These are phyloP conservation scores for Parasarocladium wereldwijsianum DNA, from an alignment of 2,329 filamentous ascomycete species.

Conservation along the genomic window DNA sequence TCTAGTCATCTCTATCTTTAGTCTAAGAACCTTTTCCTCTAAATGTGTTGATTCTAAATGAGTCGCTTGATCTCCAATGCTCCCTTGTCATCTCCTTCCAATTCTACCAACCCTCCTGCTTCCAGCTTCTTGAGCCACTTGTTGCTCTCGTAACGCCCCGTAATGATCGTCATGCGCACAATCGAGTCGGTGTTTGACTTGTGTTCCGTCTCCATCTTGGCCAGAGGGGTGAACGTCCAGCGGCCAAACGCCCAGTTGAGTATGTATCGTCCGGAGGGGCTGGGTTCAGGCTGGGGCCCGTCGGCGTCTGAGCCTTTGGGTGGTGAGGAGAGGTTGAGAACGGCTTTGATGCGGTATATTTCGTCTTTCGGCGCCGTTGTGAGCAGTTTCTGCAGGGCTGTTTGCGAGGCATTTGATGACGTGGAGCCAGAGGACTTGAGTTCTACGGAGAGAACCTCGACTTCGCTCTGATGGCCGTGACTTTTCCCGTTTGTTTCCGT, in stretches of 20 bases:
- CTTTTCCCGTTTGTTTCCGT: conserved; percentile 25
- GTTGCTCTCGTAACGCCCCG: conserved; percentile 56
- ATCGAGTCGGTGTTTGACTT: conserved; percentile 37
- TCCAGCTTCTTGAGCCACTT: conserved; percentile 68
- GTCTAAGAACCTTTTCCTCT: conserved; percentile 9
- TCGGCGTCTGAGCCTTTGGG: conserved; percentile 38
- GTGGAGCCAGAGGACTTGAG: conserved; percentile 29
- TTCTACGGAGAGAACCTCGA: conserved; percentile 80
- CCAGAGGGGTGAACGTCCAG: conserved; percentile 69
- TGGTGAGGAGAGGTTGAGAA: conserved; percentile 31
- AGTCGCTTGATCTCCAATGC: conserved; percentile 39
- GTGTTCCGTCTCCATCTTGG: conserved; percentile 29
- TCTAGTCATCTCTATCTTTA: conserved; percentile 3
- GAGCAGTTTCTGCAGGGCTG: conserved; percentile 54
- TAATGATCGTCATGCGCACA: conserved; percentile 61
- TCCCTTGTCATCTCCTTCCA: conserved; percentile 30
- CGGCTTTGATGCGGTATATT: conserved; percentile 84
- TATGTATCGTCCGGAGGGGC: conserved; percentile 50
- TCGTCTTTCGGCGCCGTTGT: conserved; percentile 74
- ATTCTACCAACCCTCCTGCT: conserved; percentile 34
- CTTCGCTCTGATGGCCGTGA: conserved; percentile 61
- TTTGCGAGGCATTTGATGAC: conserved; percentile 31
- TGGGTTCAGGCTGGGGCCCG: conserved; percentile 16
- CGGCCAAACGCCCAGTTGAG: conserved; percentile 96
- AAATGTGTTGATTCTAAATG: no score